Evolutionary conservation across 352 stramenopile genomes (phyloP), one percentile per base, ranked within the genome.

Genomic region (Globisporangium takayamanum): DNA sequence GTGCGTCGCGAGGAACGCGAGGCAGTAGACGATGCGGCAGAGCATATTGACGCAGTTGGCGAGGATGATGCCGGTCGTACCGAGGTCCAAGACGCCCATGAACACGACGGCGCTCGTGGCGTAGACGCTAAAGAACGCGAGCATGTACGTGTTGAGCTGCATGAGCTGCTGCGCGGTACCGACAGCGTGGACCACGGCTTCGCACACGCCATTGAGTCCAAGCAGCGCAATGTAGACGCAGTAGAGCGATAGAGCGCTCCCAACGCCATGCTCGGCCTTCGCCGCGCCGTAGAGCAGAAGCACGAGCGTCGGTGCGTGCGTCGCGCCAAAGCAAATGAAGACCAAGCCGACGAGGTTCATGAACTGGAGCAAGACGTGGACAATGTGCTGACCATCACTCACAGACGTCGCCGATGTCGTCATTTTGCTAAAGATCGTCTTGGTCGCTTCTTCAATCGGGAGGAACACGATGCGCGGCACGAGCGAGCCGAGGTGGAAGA

Each of bases 221-320:
- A 99, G 64, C 53, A 98, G 97, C 33, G 89, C 83, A 22, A 98
- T 97, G 70, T 98, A 98, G 5, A 96, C 61, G 69, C 95, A 99
- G 59, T 97, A 97, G 33, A 80, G 64, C 26, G 73, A 67, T 45
- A 96, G 64, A 3, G 84, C 84, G 14, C 63, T 53, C 2, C 77
- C 70, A 0, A 90, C 80, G 3, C 79, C 77, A 16, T 80, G 64
- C 3, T 60, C 60, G 44, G 73, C 80, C 53, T 93, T 94, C 51
- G 89, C 80, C 8, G 62, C 64, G 37, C 87, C 87, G 55, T 94
- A 89, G 5, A 97, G 67, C 44, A 97, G 60, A 26, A 87, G 52
- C 20, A 94, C 73, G 30, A 96, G 69, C 8, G 84, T 92, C 50
- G 84, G 71, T 4, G 88, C 84, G 63, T 95, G 94, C 61, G 78